Percentiles rank a stretch among this genome's conserved stretches.
Conservation (phyloP, 75 land plant genomes). For the Gnetum montanum region DNA sequence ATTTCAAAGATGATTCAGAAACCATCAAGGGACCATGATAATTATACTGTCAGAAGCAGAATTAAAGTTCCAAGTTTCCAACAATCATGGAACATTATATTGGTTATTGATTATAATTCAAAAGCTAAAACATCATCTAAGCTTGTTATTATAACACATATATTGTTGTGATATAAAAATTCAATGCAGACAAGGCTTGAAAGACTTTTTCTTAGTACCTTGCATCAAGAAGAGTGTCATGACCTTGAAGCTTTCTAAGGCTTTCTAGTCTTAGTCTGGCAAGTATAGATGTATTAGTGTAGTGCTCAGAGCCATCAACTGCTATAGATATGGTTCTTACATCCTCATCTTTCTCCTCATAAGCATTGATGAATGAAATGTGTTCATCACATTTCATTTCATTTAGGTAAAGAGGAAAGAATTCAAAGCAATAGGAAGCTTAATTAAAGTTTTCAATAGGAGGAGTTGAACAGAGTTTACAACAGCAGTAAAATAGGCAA, state of each 20-base stretch:
- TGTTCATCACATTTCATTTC: no score
- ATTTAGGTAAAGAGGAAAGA: no score
- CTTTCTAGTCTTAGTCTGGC: slow-evolving; percentile 46
- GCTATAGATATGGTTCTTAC: slow-evolving; percentile 42
- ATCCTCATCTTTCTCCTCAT: slow-evolving; percentile 56
- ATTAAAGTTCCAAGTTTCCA: no score
- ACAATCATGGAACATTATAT: no score
- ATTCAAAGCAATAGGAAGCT: no score
- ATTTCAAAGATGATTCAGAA: no score
- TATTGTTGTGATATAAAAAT: no score
- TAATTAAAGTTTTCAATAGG: neutral
- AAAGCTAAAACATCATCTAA: neutral
- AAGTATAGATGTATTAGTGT: slow-evolving; percentile 46
- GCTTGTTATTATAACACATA: no score
- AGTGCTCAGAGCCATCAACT: slow-evolving; percentile 79
- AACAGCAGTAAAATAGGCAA: no score
- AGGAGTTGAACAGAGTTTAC: neutral
- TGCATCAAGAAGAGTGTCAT: slow-evolving; percentile 62
- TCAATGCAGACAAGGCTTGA: no score
- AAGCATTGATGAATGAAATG: slow-evolving; percentile 76
- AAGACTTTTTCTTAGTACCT: slow-evolving; percentile 23
- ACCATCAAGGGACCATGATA: no score
- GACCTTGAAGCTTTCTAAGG: slow-evolving; percentile 35
- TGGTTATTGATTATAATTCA: neutral
- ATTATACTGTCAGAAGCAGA: no score